Evolutionary conservation across 768 basidiomycete species (phyloP).

Genomic region (Cyathus striatus): DNA sequence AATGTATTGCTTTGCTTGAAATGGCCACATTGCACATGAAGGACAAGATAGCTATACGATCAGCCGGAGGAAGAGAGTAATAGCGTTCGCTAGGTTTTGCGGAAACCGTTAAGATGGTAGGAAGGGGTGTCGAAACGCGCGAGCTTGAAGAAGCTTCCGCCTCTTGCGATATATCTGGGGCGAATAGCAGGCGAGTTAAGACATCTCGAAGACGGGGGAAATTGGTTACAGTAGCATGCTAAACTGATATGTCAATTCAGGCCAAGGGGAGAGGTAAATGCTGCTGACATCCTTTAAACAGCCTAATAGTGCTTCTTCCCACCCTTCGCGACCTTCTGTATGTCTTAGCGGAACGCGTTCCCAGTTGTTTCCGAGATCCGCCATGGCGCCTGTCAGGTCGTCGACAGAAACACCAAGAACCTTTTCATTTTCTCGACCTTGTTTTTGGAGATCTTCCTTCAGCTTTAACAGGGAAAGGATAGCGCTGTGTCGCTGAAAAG

Average conservation of each 20-base stretch:
- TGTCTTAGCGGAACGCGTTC: conserved; percentile 70
- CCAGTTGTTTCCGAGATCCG: conserved; percentile 84
- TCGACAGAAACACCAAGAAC: conserved; percentile 58
- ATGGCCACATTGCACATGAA: conserved; percentile 90
- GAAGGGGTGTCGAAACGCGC: conserved; percentile 40
- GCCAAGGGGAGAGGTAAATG: not conserved
- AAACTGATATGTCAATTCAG: not conserved
- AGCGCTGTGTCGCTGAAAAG: conserved; percentile 72
- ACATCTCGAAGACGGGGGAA: conserved; percentile 72
- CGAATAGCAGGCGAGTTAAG: conserved; percentile 69
- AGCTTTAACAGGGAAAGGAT: conserved; percentile 56
- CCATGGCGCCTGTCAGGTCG: conserved; percentile 61
- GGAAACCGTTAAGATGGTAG: conserved; percentile 30
- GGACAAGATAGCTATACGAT: conserved; percentile 80
- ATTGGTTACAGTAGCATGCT: conserved; percentile 72
- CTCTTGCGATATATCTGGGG: conserved; percentile 48
- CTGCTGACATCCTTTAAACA: conserved; percentile 83
- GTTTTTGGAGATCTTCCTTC: conserved; percentile 35
- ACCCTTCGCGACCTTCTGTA: conserved; percentile 73
- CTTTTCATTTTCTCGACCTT: conserved; percentile 34
- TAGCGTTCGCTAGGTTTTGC: conserved; percentile 69
- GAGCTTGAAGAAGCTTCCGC: conserved; percentile 38
- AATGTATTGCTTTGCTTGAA: conserved; percentile 84
- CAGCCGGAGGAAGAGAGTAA: conserved; percentile 61
- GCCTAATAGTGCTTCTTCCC: conserved; percentile 89